Evolutionary conservation across 768 basidiomycete species (phyloP).

Genomic region (Tricholomella constricta): DNA sequence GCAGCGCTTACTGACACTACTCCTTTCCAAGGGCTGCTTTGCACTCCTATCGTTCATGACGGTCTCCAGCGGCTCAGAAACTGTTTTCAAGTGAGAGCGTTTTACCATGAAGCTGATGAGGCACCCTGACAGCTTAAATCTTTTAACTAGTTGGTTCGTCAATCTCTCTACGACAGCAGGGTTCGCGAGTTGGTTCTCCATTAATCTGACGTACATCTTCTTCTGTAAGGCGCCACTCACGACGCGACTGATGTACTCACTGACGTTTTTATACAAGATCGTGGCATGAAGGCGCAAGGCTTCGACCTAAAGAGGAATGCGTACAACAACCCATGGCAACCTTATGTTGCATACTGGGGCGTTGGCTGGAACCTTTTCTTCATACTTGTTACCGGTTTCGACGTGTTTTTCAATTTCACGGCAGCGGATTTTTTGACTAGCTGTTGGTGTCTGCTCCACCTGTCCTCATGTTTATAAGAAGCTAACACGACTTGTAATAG

Average conservation of each 20-base stretch:
- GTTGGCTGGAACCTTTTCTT: conserved; percentile 64
- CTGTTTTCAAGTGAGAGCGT: conserved; percentile 53
- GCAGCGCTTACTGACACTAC: neutral
- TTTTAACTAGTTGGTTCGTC: conserved; percentile 59
- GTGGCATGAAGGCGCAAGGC: conserved; percentile 66
- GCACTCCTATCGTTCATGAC: conserved; percentile 64
- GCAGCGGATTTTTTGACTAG: conserved; percentile 49
- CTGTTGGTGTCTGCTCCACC: conserved; percentile 30
- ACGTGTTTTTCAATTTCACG: conserved; percentile 66
- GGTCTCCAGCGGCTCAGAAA: conserved; percentile 53
- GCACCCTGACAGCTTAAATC: neutral
- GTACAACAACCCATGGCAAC: conserved; percentile 64
- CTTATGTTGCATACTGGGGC: conserved; percentile 72
- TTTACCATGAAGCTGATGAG: neutral
- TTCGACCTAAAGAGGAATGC: conserved; percentile 60
- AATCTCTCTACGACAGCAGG: conserved; percentile 68
- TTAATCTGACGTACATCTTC: conserved; percentile 72
- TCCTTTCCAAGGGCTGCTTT: conserved; percentile 38
- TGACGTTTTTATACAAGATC: conserved; percentile 38
- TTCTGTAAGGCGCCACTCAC: conserved; percentile 51
- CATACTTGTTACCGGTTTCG: conserved; percentile 54
- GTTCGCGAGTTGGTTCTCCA: conserved; percentile 66
- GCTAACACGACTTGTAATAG: conserved; percentile 21
- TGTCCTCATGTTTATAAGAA: neutral
- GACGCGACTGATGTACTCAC: neutral